Base-by-base conservation (phyloP, 2,329 filamentous ascomycete genomes). In the Biscogniauxia mediterranea region DNA sequence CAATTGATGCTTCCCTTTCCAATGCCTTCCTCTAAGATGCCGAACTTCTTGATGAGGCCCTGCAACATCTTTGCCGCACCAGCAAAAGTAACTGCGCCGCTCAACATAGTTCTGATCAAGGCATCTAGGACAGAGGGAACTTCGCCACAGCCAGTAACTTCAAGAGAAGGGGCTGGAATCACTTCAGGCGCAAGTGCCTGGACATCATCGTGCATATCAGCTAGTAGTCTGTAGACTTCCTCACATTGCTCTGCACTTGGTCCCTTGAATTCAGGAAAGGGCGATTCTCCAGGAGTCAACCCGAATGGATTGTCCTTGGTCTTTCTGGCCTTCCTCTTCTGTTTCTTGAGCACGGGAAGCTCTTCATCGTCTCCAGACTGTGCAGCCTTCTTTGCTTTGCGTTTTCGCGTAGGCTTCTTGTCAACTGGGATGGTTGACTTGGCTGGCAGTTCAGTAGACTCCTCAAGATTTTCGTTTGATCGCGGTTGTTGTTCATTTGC, bases 1-100 rank as follows among this genome's bases (percentile, higher is more conserved):
- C 90, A 94, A 71, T 93, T 80, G 7, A 93, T 88, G 58, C 88
- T 91, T 2, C 88, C 89, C 67, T 88, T 86, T 5, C 89, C 89
- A 9, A 89, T 77, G 6, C 89, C 86, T 51, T 83, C 79, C 32
- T 86, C 73, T 3, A 89, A 76, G 19, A 85, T 79, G 0, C 90
- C 89, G 64, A 89, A 93, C 38, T 77, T 82, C 19, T 83, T 70
- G 2, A 89, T 85, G 0, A 95, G 79, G 0, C 86, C 87, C 61
- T 78, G 79, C 64, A 94, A 85, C 5, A 90, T 89, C 50, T 79
- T 82, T 20, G 86, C 86, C 0, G 90, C 88, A 25, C 80, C 80
- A 1, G 70, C 74, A 64, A 79, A 79, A 1, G 78, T 78, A 0
- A 82, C 85, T 7, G 81, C 78, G 1, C 80, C 81, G 57, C 83